phyloP scores from a whole-genome alignment of 148 eudicot genomes.

The Polygonum aviculare region DNA sequence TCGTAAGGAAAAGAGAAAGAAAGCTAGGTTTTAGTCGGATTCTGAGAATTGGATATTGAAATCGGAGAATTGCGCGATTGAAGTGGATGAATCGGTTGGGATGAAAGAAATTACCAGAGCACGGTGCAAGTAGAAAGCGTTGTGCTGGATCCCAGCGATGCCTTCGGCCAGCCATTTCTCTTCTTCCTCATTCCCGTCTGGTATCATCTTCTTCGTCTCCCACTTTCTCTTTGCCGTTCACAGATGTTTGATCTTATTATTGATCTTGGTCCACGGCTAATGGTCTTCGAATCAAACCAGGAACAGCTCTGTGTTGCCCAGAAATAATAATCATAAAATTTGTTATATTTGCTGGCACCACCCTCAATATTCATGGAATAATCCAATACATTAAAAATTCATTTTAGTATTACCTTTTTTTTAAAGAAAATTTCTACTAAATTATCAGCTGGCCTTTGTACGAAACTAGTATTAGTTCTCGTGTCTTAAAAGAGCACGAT shows the following conservation, averaged over 20 bases:
- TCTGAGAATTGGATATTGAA: neutral
- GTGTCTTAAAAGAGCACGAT: too few relatives aligned
- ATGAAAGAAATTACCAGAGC: constrained; percentile 47
- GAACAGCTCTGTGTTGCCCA: constrained; percentile 6
- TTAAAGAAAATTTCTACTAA: too few relatives aligned
- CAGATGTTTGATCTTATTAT: neutral
- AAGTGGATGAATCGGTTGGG: neutral
- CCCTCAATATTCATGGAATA: neutral
- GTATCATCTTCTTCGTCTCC: constrained; percentile 23
- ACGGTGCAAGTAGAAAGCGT: constrained; percentile 88
- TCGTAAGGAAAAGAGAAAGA: neutral
- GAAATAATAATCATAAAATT: constrained; percentile 1
- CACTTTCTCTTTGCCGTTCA: neutral
- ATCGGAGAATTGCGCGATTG: constrained; percentile 7
- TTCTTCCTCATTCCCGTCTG: constrained; percentile 70
- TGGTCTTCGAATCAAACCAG: neutral
- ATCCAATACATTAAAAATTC: neutral
- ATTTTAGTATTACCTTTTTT: neutral
- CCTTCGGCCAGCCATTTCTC: constrained; percentile 99
- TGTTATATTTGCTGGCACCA: neutral
- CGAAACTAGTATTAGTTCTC: too few relatives aligned
- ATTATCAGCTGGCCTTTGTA: neutral
- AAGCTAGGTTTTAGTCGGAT: neutral
- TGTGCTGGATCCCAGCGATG: constrained; percentile 88
- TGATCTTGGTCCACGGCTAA: constrained; percentile 1